Conservation (phyloP, 1,284 basidiomycete genomes). For the Violaceomyces palustris region DNA sequence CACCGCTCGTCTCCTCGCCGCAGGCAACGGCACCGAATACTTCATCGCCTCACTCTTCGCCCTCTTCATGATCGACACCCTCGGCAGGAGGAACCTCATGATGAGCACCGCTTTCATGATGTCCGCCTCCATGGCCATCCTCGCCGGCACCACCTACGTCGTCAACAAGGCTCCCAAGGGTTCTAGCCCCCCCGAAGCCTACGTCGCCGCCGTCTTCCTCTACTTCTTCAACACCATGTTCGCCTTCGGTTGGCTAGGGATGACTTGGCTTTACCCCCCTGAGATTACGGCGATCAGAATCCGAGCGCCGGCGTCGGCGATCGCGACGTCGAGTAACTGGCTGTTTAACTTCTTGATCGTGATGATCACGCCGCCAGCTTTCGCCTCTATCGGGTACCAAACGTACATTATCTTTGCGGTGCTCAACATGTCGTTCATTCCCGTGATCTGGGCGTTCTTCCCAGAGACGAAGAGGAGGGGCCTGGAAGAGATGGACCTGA, state of each 20-base stretch:
- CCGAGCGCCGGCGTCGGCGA: slow-evolving; percentile 52
- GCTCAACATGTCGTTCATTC: slow-evolving; percentile 47
- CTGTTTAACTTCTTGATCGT: slow-evolving; percentile 55
- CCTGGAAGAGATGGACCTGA: slow-evolving; percentile 46
- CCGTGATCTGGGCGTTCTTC: slow-evolving; percentile 49
- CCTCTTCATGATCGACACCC: slow-evolving; percentile 58
- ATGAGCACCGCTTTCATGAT: slow-evolving; percentile 67
- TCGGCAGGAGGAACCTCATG: slow-evolving; percentile 65
- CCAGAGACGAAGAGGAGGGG: slow-evolving; percentile 50
- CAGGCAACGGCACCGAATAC: slow-evolving; percentile 67
- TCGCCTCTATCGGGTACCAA: slow-evolving; percentile 62
- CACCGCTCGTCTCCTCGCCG: slow-evolving; percentile 64
- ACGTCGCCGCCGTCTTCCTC: slow-evolving; percentile 60
- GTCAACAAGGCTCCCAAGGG: slow-evolving; percentile 5
- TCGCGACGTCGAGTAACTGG: slow-evolving; percentile 51
- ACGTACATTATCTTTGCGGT: slow-evolving; percentile 50
- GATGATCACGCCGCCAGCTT: slow-evolving; percentile 65
- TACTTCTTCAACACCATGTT: slow-evolving; percentile 70
- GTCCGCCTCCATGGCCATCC: slow-evolving; percentile 62
- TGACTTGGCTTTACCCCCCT: slow-evolving; percentile 58
- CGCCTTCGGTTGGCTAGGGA: slow-evolving; percentile 66
- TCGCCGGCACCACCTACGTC: slow-evolving; percentile 57
- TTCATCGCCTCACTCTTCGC: slow-evolving; percentile 63
- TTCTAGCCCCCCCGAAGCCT: slow-evolving; percentile 1
- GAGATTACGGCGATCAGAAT: slow-evolving; percentile 52